These are phyloP conservation scores for Clavariopsis aquatica DNA, from an alignment of 495 filamentous ascomycete species.

Conservation along the genomic window DNA sequence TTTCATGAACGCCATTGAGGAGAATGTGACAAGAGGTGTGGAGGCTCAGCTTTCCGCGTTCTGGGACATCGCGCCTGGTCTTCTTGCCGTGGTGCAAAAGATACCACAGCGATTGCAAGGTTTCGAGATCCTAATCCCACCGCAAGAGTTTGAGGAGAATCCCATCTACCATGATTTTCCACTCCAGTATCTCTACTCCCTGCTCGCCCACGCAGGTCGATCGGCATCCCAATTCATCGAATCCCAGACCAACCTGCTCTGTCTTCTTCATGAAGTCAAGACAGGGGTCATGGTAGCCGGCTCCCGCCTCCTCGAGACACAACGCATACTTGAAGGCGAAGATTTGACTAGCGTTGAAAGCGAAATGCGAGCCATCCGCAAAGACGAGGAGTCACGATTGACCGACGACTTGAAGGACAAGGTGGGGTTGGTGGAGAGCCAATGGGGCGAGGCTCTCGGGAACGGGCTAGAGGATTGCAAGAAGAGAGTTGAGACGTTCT, in stretches of 20 bases:
- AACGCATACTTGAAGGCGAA: constrained; percentile 61
- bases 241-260: constrained; percentile 89
- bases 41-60: constrained; percentile 89
- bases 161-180: constrained; percentile 76
- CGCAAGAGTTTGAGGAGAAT: constrained; percentile 79
- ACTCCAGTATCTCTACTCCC: constrained; percentile 80
- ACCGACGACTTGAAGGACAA: constrained; percentile 91
- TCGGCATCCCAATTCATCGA: constrained; percentile 96
- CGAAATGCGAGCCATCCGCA: constrained; percentile 61
- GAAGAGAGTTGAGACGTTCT: constrained; percentile 48
- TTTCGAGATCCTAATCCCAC: constrained; percentile 64
- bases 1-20: constrained; percentile 79
- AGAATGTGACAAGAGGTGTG: constrained; percentile 82
- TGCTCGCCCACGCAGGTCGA: constrained; percentile 84
- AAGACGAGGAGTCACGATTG: constrained; percentile 65
- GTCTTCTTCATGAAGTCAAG: constrained; percentile 88
- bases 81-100: constrained; percentile 73
- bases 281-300: constrained; percentile 68
- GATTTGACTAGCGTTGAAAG: constrained; percentile 50
- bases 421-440: constrained; percentile 82
- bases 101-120: constrained; percentile 56
- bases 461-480: constrained; percentile 56
- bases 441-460: constrained; percentile 74
- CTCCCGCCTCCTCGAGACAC: constrained; percentile 55
- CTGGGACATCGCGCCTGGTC: constrained; percentile 92